These are phyloP conservation scores for Diaporthe citrichinensis DNA, from an alignment of 2,329 filamentous ascomycete species.

Conservation along the genomic window DNA sequence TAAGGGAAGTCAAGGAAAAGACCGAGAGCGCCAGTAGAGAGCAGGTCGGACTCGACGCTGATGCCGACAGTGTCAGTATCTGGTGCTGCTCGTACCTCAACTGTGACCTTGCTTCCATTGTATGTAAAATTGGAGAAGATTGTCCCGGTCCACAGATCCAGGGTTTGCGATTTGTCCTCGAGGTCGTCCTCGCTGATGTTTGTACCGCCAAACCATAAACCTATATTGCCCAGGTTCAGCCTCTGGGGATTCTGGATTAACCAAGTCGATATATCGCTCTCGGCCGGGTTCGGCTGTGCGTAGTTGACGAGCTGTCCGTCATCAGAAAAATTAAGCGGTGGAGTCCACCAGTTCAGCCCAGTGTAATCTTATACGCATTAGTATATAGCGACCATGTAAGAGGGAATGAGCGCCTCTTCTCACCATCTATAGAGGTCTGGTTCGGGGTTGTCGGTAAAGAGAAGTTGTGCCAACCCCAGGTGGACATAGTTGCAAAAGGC, in stretches of 20 bases:
- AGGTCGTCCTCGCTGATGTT: constrained; percentile 59
- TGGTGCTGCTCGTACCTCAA: constrained; percentile 57
- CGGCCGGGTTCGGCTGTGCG: constrained; percentile 57
- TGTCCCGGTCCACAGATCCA: constrained; percentile 64
- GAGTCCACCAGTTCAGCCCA: constrained; percentile 59
- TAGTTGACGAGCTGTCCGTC: constrained; percentile 59
- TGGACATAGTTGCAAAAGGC: constrained; percentile 62
- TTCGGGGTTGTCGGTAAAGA: constrained; percentile 57
- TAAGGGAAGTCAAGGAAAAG: constrained; percentile 68
- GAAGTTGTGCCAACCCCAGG: constrained; percentile 66
- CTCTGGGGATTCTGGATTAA: constrained; percentile 65
- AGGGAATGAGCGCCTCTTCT: constrained; percentile 22
- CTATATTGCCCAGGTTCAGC: constrained; percentile 63
- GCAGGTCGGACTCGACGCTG: constrained; percentile 56
- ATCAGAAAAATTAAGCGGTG: constrained; percentile 22
- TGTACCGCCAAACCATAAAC: constrained; percentile 58
- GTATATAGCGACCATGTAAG: neutral
- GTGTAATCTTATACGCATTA: constrained; percentile 53
- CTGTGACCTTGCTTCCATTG: constrained; percentile 54
- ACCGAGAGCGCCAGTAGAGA: constrained; percentile 55
- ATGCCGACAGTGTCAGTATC: constrained; percentile 62
- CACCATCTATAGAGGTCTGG: constrained; percentile 54
- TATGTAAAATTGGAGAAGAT: constrained; percentile 61
- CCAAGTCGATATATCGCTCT: constrained; percentile 59
- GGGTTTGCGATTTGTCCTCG: constrained; percentile 55